Evolutionary conservation across 257 asterid species (phyloP), one percentile per base, ranked within the genome.

Genomic region (Solanum appendiculatum): DNA sequence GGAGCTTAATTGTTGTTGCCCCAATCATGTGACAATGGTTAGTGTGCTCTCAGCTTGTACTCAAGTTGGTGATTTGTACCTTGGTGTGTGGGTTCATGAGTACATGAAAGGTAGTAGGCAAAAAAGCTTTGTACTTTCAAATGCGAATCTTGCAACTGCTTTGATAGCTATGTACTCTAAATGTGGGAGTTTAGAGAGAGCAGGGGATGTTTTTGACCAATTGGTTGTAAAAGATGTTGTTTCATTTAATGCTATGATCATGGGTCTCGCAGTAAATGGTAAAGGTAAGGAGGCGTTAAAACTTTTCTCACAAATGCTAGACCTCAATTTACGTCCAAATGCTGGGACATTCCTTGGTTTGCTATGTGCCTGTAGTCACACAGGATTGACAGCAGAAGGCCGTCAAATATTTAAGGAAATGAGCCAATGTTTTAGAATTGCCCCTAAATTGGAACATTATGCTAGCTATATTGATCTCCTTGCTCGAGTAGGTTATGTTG

Each of bases 21-120:
- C 98, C 37, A 95, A 95, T 89, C 98, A 94, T 54, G 95, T 95
- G 36, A 93, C 98, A 3, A 93, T 95, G 95, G 98, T 95, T 15
- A 91, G 87, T 20, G 93, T 92, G 69, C 96, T 95, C 85, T 93
- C 97, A 18, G 97, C 96, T 86, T 94, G 98, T 87, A 93, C 98
- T 54, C 94, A 93, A 82, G 86, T 93, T 14, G 98, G 98, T 34
- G 95, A 93, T 86, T 86, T 93, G 69, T 91, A 91, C 58, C 94
- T 93, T 21, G 98, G 98, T 21, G 83, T 56, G 29, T 93, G 93
- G 95, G 92, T 93, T 83, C 98, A 94, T 36, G 91, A 92, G 14
- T 92, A 92, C 89, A 88, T 94, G 92, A 90, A 87, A 88, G 90
- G 73, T 16, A 83, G 86, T 80, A 93, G 97, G 44, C 90, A 88